Evolutionary conservation across 192 early-diverging fungal genomes (phyloP).

Genomic region (Cetraspora pellucida): DNA sequence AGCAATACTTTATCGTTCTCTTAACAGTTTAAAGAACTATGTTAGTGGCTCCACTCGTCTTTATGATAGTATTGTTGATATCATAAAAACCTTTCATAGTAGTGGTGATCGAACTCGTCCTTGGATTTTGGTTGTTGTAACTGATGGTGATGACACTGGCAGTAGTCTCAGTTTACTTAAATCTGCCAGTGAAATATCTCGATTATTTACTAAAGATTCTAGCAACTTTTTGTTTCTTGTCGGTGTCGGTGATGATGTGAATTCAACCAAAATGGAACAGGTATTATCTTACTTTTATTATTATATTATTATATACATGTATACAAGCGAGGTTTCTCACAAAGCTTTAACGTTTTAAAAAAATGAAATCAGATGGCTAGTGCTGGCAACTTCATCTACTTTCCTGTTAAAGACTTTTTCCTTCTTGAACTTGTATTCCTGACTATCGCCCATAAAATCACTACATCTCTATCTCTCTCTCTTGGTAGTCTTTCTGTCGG

Average conservation of each 20-base stretch:
- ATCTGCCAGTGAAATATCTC: background rate
- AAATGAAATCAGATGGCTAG: conserved; percentile 23
- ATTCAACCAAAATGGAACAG: conserved; percentile 18
- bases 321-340: background rate
- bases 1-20: conserved; percentile 23
- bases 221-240: conserved; percentile 30
- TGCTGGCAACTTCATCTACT: background rate
- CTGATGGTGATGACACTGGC: conserved; percentile 26
- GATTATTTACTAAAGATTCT: background rate
- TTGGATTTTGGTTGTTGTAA: conserved; percentile 27
- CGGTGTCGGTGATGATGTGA: conserved; percentile 18
- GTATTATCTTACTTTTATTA: background rate
- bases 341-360: background rate
- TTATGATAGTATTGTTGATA: conserved; percentile 18
- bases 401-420: conserved; percentile 25
- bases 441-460: conserved; percentile 13
- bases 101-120: conserved; percentile 14
- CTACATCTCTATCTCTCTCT: conserved; percentile 7
- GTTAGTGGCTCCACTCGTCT: background rate
- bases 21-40: conserved; percentile 6
- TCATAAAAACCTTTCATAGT: background rate
- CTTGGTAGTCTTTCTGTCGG: background rate
- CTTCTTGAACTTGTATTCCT: conserved; percentile 28
- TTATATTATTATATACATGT: background rate
- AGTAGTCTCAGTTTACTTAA: conserved; percentile 1